Evolutionary conservation across 1,139 yeast species (phyloP), one percentile per base, ranked within the genome.

Genomic region (Pichia sp.): DNA sequence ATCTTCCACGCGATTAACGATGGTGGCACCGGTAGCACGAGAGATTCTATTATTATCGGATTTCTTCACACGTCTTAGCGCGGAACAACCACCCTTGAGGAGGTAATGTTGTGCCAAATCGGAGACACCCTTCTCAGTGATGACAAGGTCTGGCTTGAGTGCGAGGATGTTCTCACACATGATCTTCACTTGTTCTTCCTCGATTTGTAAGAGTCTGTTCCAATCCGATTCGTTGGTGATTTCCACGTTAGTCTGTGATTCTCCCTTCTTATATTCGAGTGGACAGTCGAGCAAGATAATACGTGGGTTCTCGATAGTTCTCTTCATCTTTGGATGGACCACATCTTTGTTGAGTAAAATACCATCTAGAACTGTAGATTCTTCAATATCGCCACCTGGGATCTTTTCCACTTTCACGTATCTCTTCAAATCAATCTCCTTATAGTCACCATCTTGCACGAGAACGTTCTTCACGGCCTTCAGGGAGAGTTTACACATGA

Each of bases 61-160:
- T 64, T 93, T 93, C 58, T 87, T 84, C 33, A 87, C 96, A 64
- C 99, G 80, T 71, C 99, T 79, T 52, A 93, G 70, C 3, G 87
- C 95, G 35, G 94, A 74, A 47, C 88, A 88, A 39, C 94, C 94
- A 44, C 95, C 96, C 66, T 88, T 88, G 56, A 91, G 71, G 49
- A 93, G 66, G 62, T 82, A 88, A 64, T 93, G 99, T 63, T 93
- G 99, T 28, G 98, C 99, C 57, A 93, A 71, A 61, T 93, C 99
- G 37, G 95, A 83, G 19, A 93, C 97, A 48, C 99, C 99, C 71
- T 93, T 93, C 62, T 93, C 99, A 35, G 98, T 93, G 49, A 93
- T 81, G 29, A 93, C 96, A 53, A 93, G 71, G 58, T 85, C 95
- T 15, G 98, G 98, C 58, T 86, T 85, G 58, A 85, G 76, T 42